phyloP scores from a whole-genome alignment of 2,329 filamentous ascomycete species.

The Diaporthe sp. region DNA sequence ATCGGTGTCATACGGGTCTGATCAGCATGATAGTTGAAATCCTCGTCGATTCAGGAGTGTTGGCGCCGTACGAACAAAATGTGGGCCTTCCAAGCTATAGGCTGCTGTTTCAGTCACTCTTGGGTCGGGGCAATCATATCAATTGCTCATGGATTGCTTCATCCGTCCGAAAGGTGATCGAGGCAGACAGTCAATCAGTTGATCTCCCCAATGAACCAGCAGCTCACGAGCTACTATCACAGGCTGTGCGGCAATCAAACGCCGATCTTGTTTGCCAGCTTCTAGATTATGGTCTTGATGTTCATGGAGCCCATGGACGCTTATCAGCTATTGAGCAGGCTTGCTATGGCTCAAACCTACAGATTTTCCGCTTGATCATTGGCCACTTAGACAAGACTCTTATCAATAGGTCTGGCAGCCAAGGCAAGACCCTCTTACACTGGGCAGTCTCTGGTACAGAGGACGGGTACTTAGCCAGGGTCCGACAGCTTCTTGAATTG shows the following conservation, averaged over 20 bases:
- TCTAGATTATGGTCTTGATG: neutral
- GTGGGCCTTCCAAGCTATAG: neutral
- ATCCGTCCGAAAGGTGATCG: fast-evolving
- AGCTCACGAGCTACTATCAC: neutral
- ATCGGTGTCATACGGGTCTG: neutral
- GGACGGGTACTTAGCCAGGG: neutral
- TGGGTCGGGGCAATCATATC: neutral
- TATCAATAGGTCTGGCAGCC: neutral
- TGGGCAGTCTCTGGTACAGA: neutral
- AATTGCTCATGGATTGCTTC: neutral
- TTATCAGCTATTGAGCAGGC: neutral
- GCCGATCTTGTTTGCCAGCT: neutral
- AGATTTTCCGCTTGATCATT: neutral
- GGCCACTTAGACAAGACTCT: neutral
- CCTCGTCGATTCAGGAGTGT: neutral
- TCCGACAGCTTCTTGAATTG: neutral
- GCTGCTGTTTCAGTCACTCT: neutral
- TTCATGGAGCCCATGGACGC: fast-evolving
- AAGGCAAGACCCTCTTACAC: neutral
- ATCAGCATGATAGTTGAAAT: neutral
- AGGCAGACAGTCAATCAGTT: neutral
- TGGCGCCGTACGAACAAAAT: neutral
- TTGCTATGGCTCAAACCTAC: neutral
- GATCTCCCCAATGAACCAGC: no score
- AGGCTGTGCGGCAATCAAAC: neutral